phyloP scores from a whole-genome alignment of 1,139 yeast species.

The Pichia sp. region DNA sequence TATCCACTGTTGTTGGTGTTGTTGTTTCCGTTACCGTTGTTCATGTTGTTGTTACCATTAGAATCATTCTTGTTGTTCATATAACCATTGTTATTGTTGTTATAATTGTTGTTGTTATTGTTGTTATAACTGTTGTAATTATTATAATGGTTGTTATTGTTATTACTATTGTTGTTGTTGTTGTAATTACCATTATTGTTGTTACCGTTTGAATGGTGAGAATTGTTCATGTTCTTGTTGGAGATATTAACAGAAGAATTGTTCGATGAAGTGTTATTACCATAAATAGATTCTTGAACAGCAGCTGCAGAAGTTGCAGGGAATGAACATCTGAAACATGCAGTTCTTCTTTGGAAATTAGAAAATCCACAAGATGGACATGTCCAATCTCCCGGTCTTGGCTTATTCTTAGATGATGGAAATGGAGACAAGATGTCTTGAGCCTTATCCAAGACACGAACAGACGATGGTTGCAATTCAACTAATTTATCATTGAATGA shows the following conservation, averaged over 20 bases:
- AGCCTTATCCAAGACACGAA: conserved; percentile 74
- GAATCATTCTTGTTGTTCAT: not conserved
- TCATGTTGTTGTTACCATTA: conserved; percentile 9
- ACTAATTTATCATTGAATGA: conserved; percentile 69
- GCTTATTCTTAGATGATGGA: conserved; percentile 86
- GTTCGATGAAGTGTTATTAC: conserved; percentile 14
- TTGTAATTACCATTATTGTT: conserved; percentile 16
- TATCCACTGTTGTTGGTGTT: conserved; percentile 17
- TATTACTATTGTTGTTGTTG: conserved; percentile 4
- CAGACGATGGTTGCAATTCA: conserved; percentile 86
- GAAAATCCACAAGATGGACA: conserved; percentile 97
- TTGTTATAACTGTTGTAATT: conserved; percentile 4
- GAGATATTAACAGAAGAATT: not conserved
- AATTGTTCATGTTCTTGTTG: not conserved
- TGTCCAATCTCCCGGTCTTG: conserved; percentile 98
- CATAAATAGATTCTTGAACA: conserved; percentile 52
- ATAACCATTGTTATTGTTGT: not conserved
- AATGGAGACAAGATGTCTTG: conserved; percentile 78
- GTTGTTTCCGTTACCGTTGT: conserved; percentile 19
- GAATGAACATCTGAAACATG: conserved; percentile 90
- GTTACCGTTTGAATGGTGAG: not conserved
- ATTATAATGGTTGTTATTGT: conserved; percentile 6
- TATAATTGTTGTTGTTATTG: conserved; percentile 11
- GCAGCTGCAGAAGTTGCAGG: conserved; percentile 77
- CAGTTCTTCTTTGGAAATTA: conserved; percentile 91